These are phyloP conservation scores for Aureobasidium leucospermi DNA, from an alignment of 2,329 filamentous ascomycete genomes.

Conservation along the genomic window DNA sequence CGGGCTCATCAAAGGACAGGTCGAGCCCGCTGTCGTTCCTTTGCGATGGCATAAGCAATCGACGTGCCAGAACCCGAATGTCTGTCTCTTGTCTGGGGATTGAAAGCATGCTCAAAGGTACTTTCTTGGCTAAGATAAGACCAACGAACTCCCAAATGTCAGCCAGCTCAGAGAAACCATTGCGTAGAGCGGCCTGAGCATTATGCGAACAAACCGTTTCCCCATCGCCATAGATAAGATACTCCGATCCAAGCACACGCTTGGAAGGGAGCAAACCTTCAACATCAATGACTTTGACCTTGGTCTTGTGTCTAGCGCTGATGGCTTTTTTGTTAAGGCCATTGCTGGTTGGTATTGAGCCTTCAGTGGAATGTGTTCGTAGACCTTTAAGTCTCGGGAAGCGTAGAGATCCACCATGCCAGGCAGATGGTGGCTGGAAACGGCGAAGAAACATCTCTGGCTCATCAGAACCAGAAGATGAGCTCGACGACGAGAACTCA, in stretches of 20 bases:
- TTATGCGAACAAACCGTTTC: constrained; percentile 81
- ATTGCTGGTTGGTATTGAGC: constrained; percentile 15
- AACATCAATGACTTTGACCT: constrained; percentile 66
- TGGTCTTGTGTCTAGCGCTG: constrained; percentile 50
- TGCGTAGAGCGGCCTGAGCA: constrained; percentile 64
- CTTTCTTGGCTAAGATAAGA: constrained; percentile 68
- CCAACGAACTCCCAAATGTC: constrained; percentile 78
- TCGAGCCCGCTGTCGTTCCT: constrained; percentile 43
- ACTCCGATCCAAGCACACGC: constrained; percentile 66
- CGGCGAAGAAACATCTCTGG: constrained; percentile 12
- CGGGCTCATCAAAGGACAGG: constrained; percentile 38
- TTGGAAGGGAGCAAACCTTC: constrained; percentile 70
- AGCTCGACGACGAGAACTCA: constrained; percentile 27
- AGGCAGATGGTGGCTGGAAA: constrained; percentile 13
- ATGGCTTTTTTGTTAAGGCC: constrained; percentile 1
- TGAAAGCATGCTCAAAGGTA: constrained; percentile 60
- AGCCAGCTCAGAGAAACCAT: constrained; percentile 63
- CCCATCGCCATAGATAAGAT: constrained; percentile 75
- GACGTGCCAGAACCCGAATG: constrained; percentile 63
- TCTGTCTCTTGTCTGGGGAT: constrained; percentile 43
- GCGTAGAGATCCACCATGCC: constrained; percentile 14
- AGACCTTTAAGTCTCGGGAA: constrained; percentile 16
- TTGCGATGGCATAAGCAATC: constrained; percentile 47
- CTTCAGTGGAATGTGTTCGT: constrained; percentile 11
- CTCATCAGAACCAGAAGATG: constrained; percentile 26